These are phyloP conservation scores for Cercophora sp. DNA, from an alignment of 495 filamentous ascomycete genomes.

Conservation along the genomic window DNA sequence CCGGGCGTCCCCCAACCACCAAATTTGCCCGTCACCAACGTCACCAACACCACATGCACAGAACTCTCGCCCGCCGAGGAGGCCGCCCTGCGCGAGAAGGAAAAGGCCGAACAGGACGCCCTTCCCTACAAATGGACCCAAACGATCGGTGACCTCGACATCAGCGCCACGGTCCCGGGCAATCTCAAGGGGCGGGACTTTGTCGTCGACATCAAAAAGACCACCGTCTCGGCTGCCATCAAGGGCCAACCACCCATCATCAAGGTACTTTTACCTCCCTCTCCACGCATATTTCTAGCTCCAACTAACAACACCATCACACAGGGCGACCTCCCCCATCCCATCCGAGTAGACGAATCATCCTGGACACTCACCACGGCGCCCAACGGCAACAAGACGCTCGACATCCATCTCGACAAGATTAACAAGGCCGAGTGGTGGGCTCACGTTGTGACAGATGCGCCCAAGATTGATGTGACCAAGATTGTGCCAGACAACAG, in stretches of 20 bases:
- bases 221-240: constrained; percentile 70
- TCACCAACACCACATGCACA: too few relatives aligned
- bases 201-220: constrained; percentile 76
- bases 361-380: constrained; percentile 88
- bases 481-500: constrained; percentile 93
- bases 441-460: constrained; percentile 79
- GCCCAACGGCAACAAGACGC: constrained; percentile 56
- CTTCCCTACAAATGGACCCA: constrained; percentile 98
- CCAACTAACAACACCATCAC: constrained; percentile 4
- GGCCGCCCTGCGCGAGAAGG: constrained; percentile 67
- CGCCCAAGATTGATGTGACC: constrained; percentile 86
- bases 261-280: constrained; percentile 52
- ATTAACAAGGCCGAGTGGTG: constrained; percentile 98
- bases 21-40: constrained; percentile 20
- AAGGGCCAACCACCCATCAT: constrained; percentile 87
- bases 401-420: constrained; percentile 93
- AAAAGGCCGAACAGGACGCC: constrained; percentile 81
- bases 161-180: constrained; percentile 67
- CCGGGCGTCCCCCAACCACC: neutral
- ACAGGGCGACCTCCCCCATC: constrained; percentile 80
- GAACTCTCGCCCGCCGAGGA: constrained; percentile 59
- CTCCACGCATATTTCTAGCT: neutral
- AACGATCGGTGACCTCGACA: constrained; percentile 86
- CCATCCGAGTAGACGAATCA: constrained; percentile 76
- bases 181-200: constrained; percentile 84